Base-by-base conservation (phyloP, 805 yeast genomes). In the Candida caryicola region DNA sequence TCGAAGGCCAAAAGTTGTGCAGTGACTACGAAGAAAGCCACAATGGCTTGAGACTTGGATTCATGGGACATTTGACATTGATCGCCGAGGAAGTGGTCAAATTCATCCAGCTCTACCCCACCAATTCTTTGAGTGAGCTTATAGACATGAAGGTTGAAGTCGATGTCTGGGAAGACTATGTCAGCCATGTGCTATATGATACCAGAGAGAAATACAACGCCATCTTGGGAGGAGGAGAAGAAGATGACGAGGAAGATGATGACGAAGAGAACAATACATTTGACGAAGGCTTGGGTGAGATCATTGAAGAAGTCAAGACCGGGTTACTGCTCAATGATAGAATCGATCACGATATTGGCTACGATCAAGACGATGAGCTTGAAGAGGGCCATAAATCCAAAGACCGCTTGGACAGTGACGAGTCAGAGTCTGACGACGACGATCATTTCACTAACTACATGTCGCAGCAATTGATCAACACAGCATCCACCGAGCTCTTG, bases 121-220 rank as follows among this genome's bases (percentile, higher is more conserved):
- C 60, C 17, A 57, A 54, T 38, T 57, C 67, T 4, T 48, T 69
- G 14, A 65, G 71, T 43, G 60, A 57, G 18, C 50, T 60, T 14
- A 66, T 69, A 34, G 71, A 68, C 46, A 50, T 43, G 16, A 65
- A 64, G 40, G 57, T 69, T 21, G 64, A 64, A 39, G 68, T 65
- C 40, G 61, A 55, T 15, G 76, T 71, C 9, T 90, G 98, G 98
- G 79, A 78, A 36, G 73, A 78, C 33, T 93, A 91, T 59, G 95
- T 88, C 6, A 82, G 82, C 42, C 82, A 84, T 42, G 82, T 88
- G 1, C 69, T 93, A 44, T 85, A 84, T 45, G 95, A 87, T 52
- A 88, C 95, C 2, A 75, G 99, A 48, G 95, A 89, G 57, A 90
- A 89, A 64, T 93, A 93, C 62, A 93, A 91, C 60, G 89, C 96